Evolutionary conservation across 2,329 filamentous ascomycete species (phyloP).

Genomic region (Emmonsiellopsis sp.): DNA sequence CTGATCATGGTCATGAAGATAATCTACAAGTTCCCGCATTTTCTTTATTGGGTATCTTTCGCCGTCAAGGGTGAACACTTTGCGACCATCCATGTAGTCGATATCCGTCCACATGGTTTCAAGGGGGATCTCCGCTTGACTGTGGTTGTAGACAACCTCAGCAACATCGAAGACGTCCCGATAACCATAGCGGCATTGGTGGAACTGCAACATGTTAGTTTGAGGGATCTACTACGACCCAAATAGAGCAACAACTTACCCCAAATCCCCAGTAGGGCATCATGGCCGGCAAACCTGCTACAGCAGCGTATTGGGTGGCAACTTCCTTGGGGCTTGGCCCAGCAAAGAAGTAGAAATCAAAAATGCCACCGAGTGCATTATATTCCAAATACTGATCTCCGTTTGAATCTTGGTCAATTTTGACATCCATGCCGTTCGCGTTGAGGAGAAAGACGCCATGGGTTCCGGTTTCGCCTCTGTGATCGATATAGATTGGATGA

Average conservation of each 20-base stretch:
- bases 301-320: slow-evolving; percentile 44
- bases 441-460: slow-evolving; percentile 57
- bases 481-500: slow-evolving; percentile 61
- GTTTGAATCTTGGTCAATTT: slow-evolving; percentile 50
- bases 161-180: slow-evolving; percentile 29
- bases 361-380: slow-evolving; percentile 58
- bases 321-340: slow-evolving; percentile 47
- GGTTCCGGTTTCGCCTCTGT: slow-evolving; percentile 44
- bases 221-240: background rate
- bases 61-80: slow-evolving; percentile 29
- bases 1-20: slow-evolving; percentile 53
- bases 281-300: slow-evolving; percentile 45
- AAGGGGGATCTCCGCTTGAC: slow-evolving; percentile 21
- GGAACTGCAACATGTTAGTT: slow-evolving; percentile 19
- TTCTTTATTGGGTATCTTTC: slow-evolving; percentile 48
- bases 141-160: slow-evolving; percentile 25
- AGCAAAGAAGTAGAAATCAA: slow-evolving; percentile 57
- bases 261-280: slow-evolving; percentile 54
- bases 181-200: slow-evolving; percentile 54
- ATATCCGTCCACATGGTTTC: slow-evolving; percentile 27
- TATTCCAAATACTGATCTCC: slow-evolving; percentile 63
- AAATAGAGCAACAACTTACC: slow-evolving; percentile 16
- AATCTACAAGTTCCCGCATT: slow-evolving; percentile 53
- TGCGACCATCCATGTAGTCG: slow-evolving; percentile 21
- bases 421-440: slow-evolving; percentile 61